phyloP scores from a whole-genome alignment of 2,329 filamentous ascomycete species.

The Samsoniella hepiali region DNA sequence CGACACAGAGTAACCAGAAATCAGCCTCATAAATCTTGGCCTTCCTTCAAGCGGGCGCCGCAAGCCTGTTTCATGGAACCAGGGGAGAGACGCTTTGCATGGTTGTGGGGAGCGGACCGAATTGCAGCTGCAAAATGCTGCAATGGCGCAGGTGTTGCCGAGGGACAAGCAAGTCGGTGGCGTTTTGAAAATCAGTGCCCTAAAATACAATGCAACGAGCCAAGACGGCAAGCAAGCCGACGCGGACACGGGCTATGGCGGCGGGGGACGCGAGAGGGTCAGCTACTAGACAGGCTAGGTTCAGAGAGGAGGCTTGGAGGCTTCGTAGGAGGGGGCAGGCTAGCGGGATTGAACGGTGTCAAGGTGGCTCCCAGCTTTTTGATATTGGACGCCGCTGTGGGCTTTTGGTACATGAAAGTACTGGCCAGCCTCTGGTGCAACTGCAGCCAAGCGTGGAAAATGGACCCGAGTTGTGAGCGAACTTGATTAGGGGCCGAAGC shows the following conservation, averaged over 20 bases:
- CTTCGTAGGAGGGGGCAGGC: background rate
- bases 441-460: slow-evolving; percentile 3
- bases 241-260: slow-evolving; percentile 5
- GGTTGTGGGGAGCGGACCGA: slow-evolving; percentile 2
- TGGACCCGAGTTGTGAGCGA: background rate
- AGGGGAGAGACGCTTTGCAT: background rate
- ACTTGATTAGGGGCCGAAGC: background rate
- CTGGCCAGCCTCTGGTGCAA: background rate
- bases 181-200: slow-evolving; percentile 9
- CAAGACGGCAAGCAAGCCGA: slow-evolving; percentile 17
- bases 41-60: background rate
- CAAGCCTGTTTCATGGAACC: background rate
- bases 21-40: slow-evolving; percentile 13
- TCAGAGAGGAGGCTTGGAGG: background rate
- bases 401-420: background rate
- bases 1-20: background rate
- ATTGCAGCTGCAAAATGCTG: slow-evolving; percentile 5
- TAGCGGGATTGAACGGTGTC: background rate
- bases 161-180: slow-evolving; percentile 16
- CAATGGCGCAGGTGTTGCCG: slow-evolving; percentile 8
- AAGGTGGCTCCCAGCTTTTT: background rate
- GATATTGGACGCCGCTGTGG: background rate
- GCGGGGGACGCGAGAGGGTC: slow-evolving; percentile 3
- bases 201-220: slow-evolving; percentile 10
- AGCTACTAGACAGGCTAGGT: background rate